A percentile compares a stretch with the other conserved stretches of the same genome.
These are phyloP conservation scores for Xylaria sp. DNA, from an alignment of 2,329 filamentous ascomycete genomes.

Conservation along the genomic window DNA sequence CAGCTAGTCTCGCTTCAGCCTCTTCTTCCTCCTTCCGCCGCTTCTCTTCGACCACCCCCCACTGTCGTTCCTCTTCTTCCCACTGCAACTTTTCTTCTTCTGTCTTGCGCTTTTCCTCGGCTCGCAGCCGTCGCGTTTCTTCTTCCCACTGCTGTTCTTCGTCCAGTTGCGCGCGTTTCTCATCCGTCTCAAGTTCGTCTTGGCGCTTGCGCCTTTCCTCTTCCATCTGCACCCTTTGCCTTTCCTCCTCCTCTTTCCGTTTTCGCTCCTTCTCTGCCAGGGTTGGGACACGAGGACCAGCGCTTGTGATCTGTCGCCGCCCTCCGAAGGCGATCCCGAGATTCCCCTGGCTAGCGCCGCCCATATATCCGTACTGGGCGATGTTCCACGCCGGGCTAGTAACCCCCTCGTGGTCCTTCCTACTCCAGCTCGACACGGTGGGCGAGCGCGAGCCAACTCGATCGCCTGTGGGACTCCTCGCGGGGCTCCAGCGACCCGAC, in stretches of 20 bases:
- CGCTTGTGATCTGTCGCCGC: conserved; percentile 87
- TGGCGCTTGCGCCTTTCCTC: conserved; percentile 55
- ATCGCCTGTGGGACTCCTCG: conserved; percentile 63
- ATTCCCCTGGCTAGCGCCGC: conserved; percentile 93
- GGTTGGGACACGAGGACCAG: conserved; percentile 78
- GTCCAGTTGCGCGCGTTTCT: conserved; percentile 63
- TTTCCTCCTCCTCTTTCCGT: conserved; percentile 62
- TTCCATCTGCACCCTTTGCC: conserved; percentile 59
- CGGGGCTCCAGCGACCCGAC: conserved; percentile 65
- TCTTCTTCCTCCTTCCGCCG: conserved; percentile 75
- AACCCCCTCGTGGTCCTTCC: conserved; percentile 75
- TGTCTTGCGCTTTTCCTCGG: conserved; percentile 65
- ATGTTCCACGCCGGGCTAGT: conserved; percentile 98
- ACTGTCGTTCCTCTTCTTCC: conserved; percentile 77
- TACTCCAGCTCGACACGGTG: conserved; percentile 86
- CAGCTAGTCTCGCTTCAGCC: conserved; percentile 68
- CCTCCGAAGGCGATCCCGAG: conserved; percentile 92
- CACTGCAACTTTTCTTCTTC: conserved; percentile 74
- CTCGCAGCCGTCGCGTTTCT: conserved; percentile 64
- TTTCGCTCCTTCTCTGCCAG: conserved; percentile 82
- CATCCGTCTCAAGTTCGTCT: conserved; percentile 60
- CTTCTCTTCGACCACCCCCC: conserved; percentile 77
- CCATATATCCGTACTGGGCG: conserved; percentile 97
- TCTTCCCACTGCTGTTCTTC: conserved; percentile 73
- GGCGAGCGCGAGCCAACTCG: conserved; percentile 61